Conservation (phyloP, 257 asterid species). For the Solanum etuberosum region DNA sequence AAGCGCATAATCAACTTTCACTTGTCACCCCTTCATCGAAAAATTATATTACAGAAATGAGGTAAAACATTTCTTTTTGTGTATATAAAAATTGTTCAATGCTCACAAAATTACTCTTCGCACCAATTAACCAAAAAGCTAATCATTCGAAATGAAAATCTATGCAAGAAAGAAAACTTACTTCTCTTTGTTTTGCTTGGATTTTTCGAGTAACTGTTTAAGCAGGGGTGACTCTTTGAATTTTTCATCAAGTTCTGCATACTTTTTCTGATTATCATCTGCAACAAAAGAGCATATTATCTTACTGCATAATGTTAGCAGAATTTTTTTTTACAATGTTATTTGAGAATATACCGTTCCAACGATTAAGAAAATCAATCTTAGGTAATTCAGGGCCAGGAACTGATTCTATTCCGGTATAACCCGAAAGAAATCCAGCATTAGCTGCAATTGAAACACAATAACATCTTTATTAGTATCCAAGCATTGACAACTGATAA, state of each 20-base stretch:
- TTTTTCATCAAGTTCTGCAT: slow-evolving; percentile 79
- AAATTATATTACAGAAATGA: background rate
- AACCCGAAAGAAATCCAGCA: slow-evolving; percentile 88
- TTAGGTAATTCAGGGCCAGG: slow-evolving; percentile 91
- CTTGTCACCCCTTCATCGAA: background rate
- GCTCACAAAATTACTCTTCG: too few relatives aligned
- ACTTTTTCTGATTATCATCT: slow-evolving; percentile 85
- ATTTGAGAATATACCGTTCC: slow-evolving; percentile 41
- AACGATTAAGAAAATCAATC: slow-evolving; percentile 64
- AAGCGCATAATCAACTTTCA: background rate
- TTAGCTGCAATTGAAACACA: slow-evolving; percentile 43
- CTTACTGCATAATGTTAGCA: background rate
- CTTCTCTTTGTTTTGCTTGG: slow-evolving; percentile 72
- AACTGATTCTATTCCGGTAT: slow-evolving; percentile 67
- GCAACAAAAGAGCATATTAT: slow-evolving; percentile 13
- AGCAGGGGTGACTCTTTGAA: slow-evolving; percentile 83
- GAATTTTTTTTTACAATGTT: background rate
- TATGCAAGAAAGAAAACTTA: slow-evolving; percentile 14
- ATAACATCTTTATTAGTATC: background rate
- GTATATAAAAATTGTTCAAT: background rate
- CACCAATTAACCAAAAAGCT: background rate
- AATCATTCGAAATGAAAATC: background rate
- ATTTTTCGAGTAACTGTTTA: slow-evolving; percentile 71
- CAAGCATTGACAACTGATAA: background rate
- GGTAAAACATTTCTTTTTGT: background rate